phyloP scores from a whole-genome alignment of 2,329 filamentous ascomycete species.

The Verticillium tricorpus region DNA sequence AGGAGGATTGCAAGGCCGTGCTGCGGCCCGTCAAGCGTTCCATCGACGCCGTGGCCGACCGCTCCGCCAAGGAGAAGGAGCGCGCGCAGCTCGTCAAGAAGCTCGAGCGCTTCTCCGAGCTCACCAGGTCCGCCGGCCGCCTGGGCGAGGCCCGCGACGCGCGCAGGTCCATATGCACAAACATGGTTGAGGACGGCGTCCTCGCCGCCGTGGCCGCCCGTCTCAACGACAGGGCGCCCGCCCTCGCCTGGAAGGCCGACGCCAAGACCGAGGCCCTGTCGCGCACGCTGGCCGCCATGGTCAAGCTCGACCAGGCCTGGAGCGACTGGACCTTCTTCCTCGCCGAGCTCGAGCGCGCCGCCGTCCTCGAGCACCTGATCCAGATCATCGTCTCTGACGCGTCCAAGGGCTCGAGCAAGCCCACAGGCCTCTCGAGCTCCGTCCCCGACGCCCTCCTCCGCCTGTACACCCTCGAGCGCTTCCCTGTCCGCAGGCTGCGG shows the following conservation, averaged over 20 bases:
- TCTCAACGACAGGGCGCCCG: slow-evolving; percentile 45
- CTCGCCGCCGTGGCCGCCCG: slow-evolving; percentile 47
- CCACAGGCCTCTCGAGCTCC: slow-evolving; percentile 32
- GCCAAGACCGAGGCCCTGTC: slow-evolving; percentile 49
- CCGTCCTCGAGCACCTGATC: slow-evolving; percentile 57
- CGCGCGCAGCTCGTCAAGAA: slow-evolving; percentile 59
- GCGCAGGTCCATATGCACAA: slow-evolving; percentile 56
- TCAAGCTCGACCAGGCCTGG: slow-evolving; percentile 53
- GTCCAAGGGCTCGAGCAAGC: slow-evolving; percentile 24
- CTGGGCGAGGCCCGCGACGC: slow-evolving; percentile 54
- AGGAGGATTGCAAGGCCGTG: slow-evolving; percentile 35
- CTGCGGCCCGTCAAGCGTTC: slow-evolving; percentile 59
- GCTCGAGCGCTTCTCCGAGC: slow-evolving; percentile 61
- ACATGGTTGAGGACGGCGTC: slow-evolving; percentile 54
- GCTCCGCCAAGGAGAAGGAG: slow-evolving; percentile 49
- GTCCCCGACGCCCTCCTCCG: slow-evolving; percentile 42
- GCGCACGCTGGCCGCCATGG: slow-evolving; percentile 54
- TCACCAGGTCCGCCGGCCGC: slow-evolving; percentile 49
- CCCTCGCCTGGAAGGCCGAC: slow-evolving; percentile 46
- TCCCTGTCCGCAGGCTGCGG: slow-evolving; percentile 49
- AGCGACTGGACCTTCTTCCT: slow-evolving; percentile 53
- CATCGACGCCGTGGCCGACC: slow-evolving; percentile 55
- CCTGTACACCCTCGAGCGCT: slow-evolving; percentile 43
- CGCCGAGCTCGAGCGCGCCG: slow-evolving; percentile 46
- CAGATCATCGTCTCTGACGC: slow-evolving; percentile 37